Evolutionary conservation across 129 eudicot genomes (phyloP), one percentile per base, ranked within the genome.

Genomic region (Silybum marianum): DNA sequence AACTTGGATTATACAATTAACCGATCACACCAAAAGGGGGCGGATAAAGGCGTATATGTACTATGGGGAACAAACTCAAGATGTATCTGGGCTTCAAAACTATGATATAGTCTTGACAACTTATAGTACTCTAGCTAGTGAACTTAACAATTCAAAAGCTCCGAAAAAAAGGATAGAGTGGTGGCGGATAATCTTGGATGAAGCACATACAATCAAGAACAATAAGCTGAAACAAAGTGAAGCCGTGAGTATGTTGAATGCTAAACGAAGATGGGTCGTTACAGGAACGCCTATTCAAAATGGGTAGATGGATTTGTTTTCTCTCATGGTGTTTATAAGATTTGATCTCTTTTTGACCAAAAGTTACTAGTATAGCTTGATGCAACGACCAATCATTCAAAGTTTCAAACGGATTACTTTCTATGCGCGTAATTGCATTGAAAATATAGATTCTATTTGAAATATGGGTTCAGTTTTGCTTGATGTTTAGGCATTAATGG

Each of bases 281-380:
- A 90, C 94, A 0, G 99, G 99, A 76, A 95, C 99, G 30, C 99
- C 99, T 24, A 86, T 95, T 83, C 97, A 95, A 69, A 95, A 95
- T 82, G 90, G 90, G 28, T 89, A 97, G 7, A 83, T 81, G 84
- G 99, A 95, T 83, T 85, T 95, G 75, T 95, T 88, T 71, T 86
- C 99, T 46, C 83, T 95, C 10, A 87, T 95, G 93, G 84, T 90
- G 0, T 95, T 95, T 86, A 72, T 95, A 86, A 90, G 88, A 76
- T 92, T 92, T 71, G 93, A 92, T 58, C 97, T 97, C 0, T 88
- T 95, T 82, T 93, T 94, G 2, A 85, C 80, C 28, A 95, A 85
- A 82, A 80, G 85, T 83, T 91, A 90, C 72, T 95, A 97, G 99
- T 87, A 81, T 87, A 88, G 78, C 82, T 90, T 92, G 83, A 90